Evolutionary conservation across 1,139 yeast genomes (phyloP).

Genomic region (Candida sp.): DNA sequence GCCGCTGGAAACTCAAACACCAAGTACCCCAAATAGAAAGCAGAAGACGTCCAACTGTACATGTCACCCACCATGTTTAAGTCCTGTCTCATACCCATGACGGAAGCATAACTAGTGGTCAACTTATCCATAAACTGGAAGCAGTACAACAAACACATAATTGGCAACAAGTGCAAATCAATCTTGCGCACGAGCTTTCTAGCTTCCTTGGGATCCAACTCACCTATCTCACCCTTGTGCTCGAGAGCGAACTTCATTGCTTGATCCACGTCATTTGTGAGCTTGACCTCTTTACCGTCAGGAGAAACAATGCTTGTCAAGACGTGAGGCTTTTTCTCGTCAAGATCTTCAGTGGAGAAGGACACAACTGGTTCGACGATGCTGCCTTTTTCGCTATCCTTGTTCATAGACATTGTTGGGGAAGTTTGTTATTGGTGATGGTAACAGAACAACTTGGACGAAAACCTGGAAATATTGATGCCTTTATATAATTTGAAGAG

Average conservation of each 20-base stretch:
- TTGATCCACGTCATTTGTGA: constrained; percentile 39
- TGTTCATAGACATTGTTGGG: neutral
- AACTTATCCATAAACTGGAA: constrained; percentile 71
- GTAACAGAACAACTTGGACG: no score
- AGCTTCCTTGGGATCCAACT: constrained; percentile 21
- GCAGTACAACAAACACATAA: constrained; percentile 58
- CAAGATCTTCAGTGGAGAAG: constrained; percentile 9
- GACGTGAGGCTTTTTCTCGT: constrained; percentile 16
- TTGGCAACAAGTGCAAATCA: constrained; percentile 56
- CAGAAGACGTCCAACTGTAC: constrained; percentile 61
- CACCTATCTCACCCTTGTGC: constrained; percentile 18
- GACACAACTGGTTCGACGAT: constrained; percentile 9
- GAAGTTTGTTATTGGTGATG: no score
- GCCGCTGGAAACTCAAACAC: constrained; percentile 51
- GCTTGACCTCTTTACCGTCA: constrained; percentile 28
- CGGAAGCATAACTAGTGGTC: constrained; percentile 61
- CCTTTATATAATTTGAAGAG: no score
- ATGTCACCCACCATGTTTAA: constrained; percentile 52
- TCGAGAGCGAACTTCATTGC: constrained; percentile 33
- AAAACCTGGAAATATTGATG: no score
- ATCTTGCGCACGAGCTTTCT: constrained; percentile 43
- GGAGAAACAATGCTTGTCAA: constrained; percentile 31
- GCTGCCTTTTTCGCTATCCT: neutral
- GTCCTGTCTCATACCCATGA: constrained; percentile 57
- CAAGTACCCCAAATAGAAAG: constrained; percentile 59